phyloP scores from a whole-genome alignment of 495 filamentous ascomycete genomes.

The Penicillium mononematosum region DNA sequence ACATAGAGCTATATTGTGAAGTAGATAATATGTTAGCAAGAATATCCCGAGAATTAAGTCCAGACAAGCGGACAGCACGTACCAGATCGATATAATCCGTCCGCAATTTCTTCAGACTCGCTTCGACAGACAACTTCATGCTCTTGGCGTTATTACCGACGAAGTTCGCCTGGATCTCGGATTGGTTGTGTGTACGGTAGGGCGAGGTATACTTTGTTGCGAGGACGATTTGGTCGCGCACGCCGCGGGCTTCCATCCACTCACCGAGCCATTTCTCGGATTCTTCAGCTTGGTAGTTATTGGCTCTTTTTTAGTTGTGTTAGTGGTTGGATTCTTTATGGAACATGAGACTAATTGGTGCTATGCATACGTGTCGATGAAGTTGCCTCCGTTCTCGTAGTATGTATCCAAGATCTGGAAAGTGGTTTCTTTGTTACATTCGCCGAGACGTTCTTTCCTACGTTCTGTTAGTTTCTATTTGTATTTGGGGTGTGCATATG shows the following conservation, averaged over 20 bases:
- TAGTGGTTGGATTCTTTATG: background rate
- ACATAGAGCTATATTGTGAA: conserved; percentile 37
- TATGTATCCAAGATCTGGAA: conserved; percentile 67
- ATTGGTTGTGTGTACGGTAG: conserved; percentile 27
- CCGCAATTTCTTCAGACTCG: conserved; percentile 58
- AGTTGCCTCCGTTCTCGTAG: conserved; percentile 69
- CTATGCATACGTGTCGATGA: conserved; percentile 61
- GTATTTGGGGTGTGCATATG: background rate
- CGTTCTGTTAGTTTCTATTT: background rate
- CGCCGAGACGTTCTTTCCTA: conserved; percentile 51
- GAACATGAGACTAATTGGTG: background rate
- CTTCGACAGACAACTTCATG: conserved; percentile 52
- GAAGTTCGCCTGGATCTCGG: conserved; percentile 53
- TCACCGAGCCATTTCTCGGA: conserved; percentile 75
- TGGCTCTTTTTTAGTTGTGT: conserved; percentile 36
- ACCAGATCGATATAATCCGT: conserved; percentile 64
- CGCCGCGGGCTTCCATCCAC: conserved; percentile 60
- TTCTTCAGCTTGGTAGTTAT: conserved; percentile 67
- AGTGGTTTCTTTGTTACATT: conserved; percentile 58
- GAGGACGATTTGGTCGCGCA: conserved; percentile 63
- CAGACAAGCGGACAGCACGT: background rate
- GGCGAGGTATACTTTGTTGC: conserved; percentile 68
- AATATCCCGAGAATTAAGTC: background rate
- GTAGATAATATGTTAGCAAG: background rate
- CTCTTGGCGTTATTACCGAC: conserved; percentile 60